These are phyloP conservation scores for Crataegus laevigata DNA, from an alignment of 306 rosid species.

Conservation along the genomic window DNA sequence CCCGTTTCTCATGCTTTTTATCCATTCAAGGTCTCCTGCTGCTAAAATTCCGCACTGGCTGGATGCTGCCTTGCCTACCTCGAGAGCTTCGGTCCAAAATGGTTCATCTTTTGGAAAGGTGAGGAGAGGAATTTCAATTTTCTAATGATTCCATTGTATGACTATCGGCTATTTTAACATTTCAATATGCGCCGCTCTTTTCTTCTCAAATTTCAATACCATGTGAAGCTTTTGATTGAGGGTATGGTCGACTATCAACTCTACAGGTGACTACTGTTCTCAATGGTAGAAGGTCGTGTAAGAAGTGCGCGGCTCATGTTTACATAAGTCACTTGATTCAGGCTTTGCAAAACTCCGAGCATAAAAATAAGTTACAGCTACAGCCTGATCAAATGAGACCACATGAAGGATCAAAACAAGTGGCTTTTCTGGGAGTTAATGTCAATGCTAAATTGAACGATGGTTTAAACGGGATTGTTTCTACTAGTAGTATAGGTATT, in stretches of 20 bases:
- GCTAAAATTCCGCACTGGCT: conserved; percentile 25
- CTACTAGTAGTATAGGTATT: conserved; percentile 3
- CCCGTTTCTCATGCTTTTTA: neutral
- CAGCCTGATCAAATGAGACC: conserved; percentile 18
- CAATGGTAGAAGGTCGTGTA: conserved; percentile 26
- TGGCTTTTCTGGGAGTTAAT: conserved; percentile 19
- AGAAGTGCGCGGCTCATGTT: conserved; percentile 64
- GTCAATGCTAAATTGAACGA: conserved; percentile 14
- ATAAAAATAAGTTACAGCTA: conserved; percentile 8
- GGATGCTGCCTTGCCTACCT: conserved; percentile 9
- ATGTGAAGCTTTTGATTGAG: neutral
- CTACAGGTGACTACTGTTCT: conserved; percentile 29
- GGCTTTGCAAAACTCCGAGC: conserved; percentile 23
- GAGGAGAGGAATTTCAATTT: neutral
- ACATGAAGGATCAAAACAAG: conserved; percentile 31
- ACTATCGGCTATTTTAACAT: neutral
- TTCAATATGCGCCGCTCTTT: neutral
- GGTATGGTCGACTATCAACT: neutral
- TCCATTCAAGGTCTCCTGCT: conserved; percentile 22
- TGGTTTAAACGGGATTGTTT: conserved; percentile 21
- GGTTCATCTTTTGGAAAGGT: conserved; percentile 27
- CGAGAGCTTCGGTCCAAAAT: conserved; percentile 13
- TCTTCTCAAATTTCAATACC: neutral
- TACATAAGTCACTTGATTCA: conserved; percentile 50
- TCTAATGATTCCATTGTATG: neutral